phyloP scores from a whole-genome alignment of 345 rosid genomes.

The Eucalyptus cloeziana region DNA sequence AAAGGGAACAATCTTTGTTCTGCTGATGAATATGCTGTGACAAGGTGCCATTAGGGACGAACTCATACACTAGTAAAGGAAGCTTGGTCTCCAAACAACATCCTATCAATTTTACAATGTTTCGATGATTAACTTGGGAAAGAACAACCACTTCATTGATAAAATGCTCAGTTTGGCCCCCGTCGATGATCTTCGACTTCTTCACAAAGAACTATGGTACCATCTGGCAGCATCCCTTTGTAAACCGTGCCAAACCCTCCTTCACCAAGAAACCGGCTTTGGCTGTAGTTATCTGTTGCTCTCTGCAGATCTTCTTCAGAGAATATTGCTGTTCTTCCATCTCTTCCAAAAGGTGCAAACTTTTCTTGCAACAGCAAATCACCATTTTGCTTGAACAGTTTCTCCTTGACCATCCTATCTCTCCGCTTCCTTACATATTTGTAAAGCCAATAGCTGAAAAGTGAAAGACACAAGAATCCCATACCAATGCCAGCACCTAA shows the following conservation, averaged over 20 bases:
- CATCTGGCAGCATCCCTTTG: conserved; percentile 22
- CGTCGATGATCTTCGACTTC: conserved; percentile 19
- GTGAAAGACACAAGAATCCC: neutral
- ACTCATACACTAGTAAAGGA: conserved; percentile 29
- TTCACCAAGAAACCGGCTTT: conserved; percentile 17
- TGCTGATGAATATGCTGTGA: conserved; percentile 16
- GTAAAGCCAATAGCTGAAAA: neutral
- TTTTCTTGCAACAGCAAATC: conserved; percentile 21
- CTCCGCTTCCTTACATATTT: neutral
- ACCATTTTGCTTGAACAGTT: conserved; percentile 13
- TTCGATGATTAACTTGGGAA: conserved; percentile 28
- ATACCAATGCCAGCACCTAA: conserved; percentile 1
- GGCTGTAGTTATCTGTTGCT: conserved; percentile 24
- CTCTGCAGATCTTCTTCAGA: conserved; percentile 14
- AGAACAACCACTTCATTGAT: conserved; percentile 33
- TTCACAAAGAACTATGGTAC: conserved; percentile 19
- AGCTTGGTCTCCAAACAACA: conserved; percentile 36
- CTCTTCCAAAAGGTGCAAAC: neutral
- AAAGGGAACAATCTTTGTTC: neutral
- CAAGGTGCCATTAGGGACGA: conserved; percentile 22
- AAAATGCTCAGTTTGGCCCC: conserved; percentile 25
- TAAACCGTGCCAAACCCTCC: conserved; percentile 37
- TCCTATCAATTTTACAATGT: conserved; percentile 32
- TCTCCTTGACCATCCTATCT: neutral
- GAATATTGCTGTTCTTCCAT: conserved; percentile 11